phyloP scores from a whole-genome alignment of 345 rosid species.

The Citrus cavaleriei region DNA sequence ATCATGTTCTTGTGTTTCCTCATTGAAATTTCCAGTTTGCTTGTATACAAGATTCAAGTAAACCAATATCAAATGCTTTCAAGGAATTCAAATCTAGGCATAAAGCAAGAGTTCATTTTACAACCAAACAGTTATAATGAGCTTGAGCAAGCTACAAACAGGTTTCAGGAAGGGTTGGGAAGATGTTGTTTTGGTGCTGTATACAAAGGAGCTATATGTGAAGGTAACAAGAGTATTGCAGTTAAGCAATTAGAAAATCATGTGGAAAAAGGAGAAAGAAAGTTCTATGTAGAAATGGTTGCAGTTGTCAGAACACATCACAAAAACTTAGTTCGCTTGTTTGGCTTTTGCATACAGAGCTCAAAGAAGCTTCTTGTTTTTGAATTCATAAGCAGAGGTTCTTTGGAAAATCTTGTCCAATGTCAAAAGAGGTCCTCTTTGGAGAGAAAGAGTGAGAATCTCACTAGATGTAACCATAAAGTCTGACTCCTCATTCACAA shows the following conservation, averaged over 20 bases:
- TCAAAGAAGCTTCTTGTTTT: constrained; percentile 18
- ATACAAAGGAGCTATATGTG: constrained; percentile 13
- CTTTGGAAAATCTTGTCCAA: constrained; percentile 13
- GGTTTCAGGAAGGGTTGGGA: constrained; percentile 15
- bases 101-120: not conserved
- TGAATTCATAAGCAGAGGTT: constrained; percentile 21
- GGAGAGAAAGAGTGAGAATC: not conserved
- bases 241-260: constrained; percentile 18
- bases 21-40: constrained; percentile 9
- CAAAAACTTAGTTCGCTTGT: constrained; percentile 23
- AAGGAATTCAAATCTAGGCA: not conserved
- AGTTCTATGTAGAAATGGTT: constrained; percentile 18
- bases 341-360: constrained; percentile 26
- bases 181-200: constrained; percentile 12
- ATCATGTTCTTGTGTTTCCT: constrained; percentile 5
- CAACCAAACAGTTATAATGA: constrained; percentile 17
- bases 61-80: not conserved
- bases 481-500: too few species aligned
- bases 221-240: constrained; percentile 3
- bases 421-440: not conserved
- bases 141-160: constrained; percentile 18
- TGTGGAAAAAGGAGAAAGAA: not conserved
- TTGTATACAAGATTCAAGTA: not conserved
- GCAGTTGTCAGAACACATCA: constrained; percentile 23
- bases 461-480: constrained; percentile 2